Evolutionary conservation across 2,329 filamentous ascomycete genomes (phyloP), one percentile per base, ranked within the genome.

Genomic region (Fusarium pseudocircinatum): DNA sequence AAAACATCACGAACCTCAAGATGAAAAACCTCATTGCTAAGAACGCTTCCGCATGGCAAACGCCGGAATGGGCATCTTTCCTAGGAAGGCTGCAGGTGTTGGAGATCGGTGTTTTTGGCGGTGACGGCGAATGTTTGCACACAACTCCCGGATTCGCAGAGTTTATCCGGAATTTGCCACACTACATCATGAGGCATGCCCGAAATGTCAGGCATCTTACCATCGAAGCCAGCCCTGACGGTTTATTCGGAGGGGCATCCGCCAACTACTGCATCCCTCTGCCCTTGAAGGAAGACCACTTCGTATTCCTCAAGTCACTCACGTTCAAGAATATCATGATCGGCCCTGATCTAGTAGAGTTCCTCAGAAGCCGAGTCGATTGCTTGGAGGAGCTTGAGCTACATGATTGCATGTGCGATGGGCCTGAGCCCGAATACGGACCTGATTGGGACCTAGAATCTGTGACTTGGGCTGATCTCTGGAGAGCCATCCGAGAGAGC

Each of bases 141-240:
- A 18, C 50, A 3, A 28, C 6, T 3, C 0, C 2, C 0, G 63
- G 61, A 0, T 67, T 59, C 10, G 3, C 3, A 0, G 16, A 26
- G 7, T 66, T 66, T 11, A n/a, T 66, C 6, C 10, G 9, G 0
- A 14, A 18, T 12, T n/a, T 65, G 2, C 50, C n/a, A 1, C 2
- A 10, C 0, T 40, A n/a, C 1, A 1, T 67, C 5, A 30, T 40
- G 61, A 28, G 24, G 5, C 39, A 44, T 34, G 28, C 62, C 11
- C 32, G 0, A 11, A 66, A 66, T 0, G 26, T 60, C 3, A 7
- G 6, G 5, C 50, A 20, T 16, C 8, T 67, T 7, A 59, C 37
- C 14, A 43, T 67, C 1, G 60, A 52, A 36, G 37, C 60, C 5
- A 24, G 18, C 7, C 2, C 13, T 1, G 7, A 37, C 0, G 44